These are phyloP conservation scores for Cryptococcus hybrid DNA, from an alignment of 1,284 basidiomycete genomes.

Conservation along the genomic window DNA sequence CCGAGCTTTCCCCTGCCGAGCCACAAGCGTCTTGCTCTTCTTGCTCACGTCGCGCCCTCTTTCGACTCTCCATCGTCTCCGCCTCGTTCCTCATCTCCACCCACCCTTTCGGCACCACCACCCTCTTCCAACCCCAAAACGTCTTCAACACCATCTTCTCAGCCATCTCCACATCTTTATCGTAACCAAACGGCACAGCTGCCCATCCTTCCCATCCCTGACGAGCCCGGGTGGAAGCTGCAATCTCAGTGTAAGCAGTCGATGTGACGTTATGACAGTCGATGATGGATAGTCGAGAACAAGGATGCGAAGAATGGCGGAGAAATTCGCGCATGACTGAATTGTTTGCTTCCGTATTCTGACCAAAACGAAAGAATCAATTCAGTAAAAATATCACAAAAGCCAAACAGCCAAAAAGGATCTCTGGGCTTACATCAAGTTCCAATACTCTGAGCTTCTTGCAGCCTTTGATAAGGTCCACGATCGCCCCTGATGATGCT, in stretches of 20 bases:
- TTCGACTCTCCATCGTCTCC: constrained; percentile 4
- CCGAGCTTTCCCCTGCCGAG: too few species aligned
- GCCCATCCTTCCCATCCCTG: constrained; percentile 68
- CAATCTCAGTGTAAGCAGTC: constrained; percentile 57
- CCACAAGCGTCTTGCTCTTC: too few species aligned
- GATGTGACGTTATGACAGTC: constrained; percentile 73
- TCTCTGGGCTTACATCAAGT: constrained; percentile 56
- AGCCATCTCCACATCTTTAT: constrained; percentile 35
- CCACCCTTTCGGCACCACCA: constrained; percentile 54
- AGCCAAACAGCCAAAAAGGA: neutral
- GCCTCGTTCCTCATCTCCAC: constrained; percentile 17
- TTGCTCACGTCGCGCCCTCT: neutral
- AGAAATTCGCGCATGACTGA: constrained; percentile 68
- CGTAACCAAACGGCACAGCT: constrained; percentile 51
- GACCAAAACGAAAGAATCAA: neutral
- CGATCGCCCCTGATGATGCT: constrained; percentile 63
- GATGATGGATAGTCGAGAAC: constrained; percentile 57
- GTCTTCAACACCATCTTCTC: constrained; percentile 67
- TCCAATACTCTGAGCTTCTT: constrained; percentile 64
- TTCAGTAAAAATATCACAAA: neutral
- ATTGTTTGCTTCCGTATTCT: constrained; percentile 67
- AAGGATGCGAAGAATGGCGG: constrained; percentile 33
- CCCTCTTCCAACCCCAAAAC: constrained; percentile 81
- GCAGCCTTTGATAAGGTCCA: constrained; percentile 64
- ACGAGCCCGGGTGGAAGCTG: constrained; percentile 60